Percentiles rank a stretch among this genome's conserved stretches.
Conservation (phyloP, 2,329 filamentous ascomycete genomes). For the Monosporascus ibericus region DNA sequence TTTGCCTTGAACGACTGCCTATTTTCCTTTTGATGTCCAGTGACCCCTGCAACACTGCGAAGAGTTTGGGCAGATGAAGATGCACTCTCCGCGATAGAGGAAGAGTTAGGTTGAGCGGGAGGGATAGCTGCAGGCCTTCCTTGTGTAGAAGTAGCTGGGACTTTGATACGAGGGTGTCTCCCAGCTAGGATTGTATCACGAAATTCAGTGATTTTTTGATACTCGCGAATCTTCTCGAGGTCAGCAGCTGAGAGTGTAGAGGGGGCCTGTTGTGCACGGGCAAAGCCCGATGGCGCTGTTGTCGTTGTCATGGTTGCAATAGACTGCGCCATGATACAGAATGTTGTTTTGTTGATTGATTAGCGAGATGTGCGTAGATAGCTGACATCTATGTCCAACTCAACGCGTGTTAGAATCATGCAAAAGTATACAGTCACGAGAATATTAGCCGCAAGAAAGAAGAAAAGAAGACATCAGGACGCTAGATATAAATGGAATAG, state of each 20-base stretch:
- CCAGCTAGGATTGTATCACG: constrained; percentile 77
- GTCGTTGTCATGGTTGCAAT: constrained; percentile 6
- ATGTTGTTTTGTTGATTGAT: neutral
- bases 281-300: constrained; percentile 11
- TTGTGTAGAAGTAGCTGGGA: constrained; percentile 30
- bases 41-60: constrained; percentile 14
- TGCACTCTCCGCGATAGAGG: constrained; percentile 16
- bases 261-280: constrained; percentile 10
- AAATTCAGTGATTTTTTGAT: constrained; percentile 74
- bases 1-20: constrained; percentile 30
- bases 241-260: constrained; percentile 27
- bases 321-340: constrained; percentile 18
- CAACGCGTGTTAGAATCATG: neutral
- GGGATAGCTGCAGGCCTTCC: constrained; percentile 16
- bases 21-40: constrained; percentile 24
- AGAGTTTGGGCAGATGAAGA: constrained; percentile 8
- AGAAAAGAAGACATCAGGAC: neutral
- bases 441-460: neutral
- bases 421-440: neutral
- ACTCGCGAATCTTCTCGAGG: constrained; percentile 58
- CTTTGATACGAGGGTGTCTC: constrained; percentile 59
- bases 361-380: neutral
- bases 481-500: neutral
- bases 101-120: constrained; percentile 16
- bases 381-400: neutral